Base-by-base conservation (phyloP, 2,329 filamentous ascomycete genomes). In the Pezicula rhizophila region DNA sequence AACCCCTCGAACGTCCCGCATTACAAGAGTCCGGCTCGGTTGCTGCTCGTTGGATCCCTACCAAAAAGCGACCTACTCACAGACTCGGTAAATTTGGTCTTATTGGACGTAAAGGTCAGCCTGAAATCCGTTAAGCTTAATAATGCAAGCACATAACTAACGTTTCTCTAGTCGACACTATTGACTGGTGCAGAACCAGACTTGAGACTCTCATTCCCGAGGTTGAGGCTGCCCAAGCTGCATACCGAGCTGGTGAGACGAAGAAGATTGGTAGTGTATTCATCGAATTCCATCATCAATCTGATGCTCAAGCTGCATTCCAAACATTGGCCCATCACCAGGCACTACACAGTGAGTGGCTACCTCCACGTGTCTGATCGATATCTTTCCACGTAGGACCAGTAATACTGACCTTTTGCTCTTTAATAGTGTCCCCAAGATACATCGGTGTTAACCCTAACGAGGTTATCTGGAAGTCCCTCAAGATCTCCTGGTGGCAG, bases 271-370 rank as follows among this genome's bases (percentile, higher is more conserved):
- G 62, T 46, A 85, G 89, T 18, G 88, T 93, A 10, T 99, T 99
- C 60, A 83, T 99, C 55, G 91, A 97, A 64, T 99, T 97, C 62
- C 76, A 80, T 52, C 82, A 78, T 2, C 89, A 96, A 64, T 79
- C 85, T 48, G 86, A 88, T 48, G 93, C 93, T 12, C 91, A 99
- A 67, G 77, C 80, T 46, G 92, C 92, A 12, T 92, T 82, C 65
- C 93, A 99, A 66, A 84, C 87, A 20, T 76, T 97, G 8, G 83
- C 90, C 2, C 90, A 96, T 67, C 90, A 96, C 68, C 83, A 89
- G 50, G 85, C 88, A 31, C 73, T 95, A 34, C 89, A 92, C 63
- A 65, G 57, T 60, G 57, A 48, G 53, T 45, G 18, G 7, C 12
- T 14, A 14, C 8, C 2, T n/a, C 11, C 10, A 14, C 3, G 18